Evolutionary conservation across 2,329 filamentous ascomycete genomes (phyloP).

Genomic region (Pseudocercospora pini-densiflorae): DNA sequence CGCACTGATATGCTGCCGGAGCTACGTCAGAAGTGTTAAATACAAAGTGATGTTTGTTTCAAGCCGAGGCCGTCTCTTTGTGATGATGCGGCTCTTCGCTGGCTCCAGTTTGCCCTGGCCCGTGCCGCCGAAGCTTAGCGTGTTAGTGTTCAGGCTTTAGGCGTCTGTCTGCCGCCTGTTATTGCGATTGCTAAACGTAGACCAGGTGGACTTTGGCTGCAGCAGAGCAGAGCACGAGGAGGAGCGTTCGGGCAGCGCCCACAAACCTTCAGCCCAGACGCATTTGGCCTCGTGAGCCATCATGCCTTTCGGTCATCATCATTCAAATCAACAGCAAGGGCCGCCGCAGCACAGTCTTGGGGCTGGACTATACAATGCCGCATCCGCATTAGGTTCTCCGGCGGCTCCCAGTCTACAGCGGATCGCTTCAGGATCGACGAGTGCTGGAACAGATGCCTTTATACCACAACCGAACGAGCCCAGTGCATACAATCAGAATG

Average conservation of each 20-base stretch:
- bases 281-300: not conserved
- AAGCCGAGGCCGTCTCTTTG: not conserved
- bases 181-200: constrained; percentile 3
- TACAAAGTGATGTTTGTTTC: not conserved
- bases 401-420: constrained; percentile 16
- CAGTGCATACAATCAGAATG: constrained; percentile 12
- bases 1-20: not conserved
- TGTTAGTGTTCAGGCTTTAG: not conserved
- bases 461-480: constrained; percentile 34
- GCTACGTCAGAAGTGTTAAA: not conserved
- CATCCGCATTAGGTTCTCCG: constrained; percentile 7
- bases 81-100: not conserved
- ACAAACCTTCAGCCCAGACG: not conserved
- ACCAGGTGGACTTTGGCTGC: not conserved
- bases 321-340: constrained; percentile 15
- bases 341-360: constrained; percentile 35
- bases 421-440: constrained; percentile 42
- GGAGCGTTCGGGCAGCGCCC: not conserved
- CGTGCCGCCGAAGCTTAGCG: not conserved
- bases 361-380: constrained; percentile 8
- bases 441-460: constrained; percentile 51
- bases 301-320: constrained; percentile 10
- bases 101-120: not conserved
- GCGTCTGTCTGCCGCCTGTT: not conserved
- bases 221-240: constrained; percentile 5